These are phyloP conservation scores for Naematelia aurantialba DNA, from an alignment of 768 basidiomycete species.

Conservation along the genomic window DNA sequence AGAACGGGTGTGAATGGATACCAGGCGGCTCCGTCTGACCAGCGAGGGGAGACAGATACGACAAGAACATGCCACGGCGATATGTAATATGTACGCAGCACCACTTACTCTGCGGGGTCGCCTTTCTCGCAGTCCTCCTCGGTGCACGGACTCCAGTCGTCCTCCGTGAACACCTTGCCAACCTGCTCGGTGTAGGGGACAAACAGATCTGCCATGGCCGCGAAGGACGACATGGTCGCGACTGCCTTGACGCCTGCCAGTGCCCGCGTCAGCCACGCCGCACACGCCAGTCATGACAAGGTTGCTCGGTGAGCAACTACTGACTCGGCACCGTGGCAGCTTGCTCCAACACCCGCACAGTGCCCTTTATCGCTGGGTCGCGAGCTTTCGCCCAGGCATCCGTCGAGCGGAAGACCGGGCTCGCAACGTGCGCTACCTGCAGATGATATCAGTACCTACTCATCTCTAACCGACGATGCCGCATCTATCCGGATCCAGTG, in stretches of 20 bases:
- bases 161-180: slow-evolving; percentile 33
- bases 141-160: slow-evolving; percentile 37
- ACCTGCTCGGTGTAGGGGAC: slow-evolving; percentile 18
- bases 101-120: slow-evolving; percentile 20
- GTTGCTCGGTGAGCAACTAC: not conserved
- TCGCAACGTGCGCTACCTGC: slow-evolving; percentile 31
- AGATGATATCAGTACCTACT: not conserved
- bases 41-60: not conserved
- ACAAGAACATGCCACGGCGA: not conserved
- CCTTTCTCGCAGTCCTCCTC: slow-evolving; percentile 27
- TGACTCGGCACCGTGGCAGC: slow-evolving; percentile 31
- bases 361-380: slow-evolving; percentile 35
- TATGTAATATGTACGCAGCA: not conserved
- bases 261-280: not conserved
- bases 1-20: not conserved
- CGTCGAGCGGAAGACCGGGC: slow-evolving; percentile 31
- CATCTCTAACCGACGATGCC: not conserved
- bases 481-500: too few species aligned
- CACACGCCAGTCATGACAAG: not conserved
- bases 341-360: slow-evolving; percentile 29
- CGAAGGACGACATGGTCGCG: slow-evolving; percentile 27
- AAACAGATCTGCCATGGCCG: slow-evolving; percentile 23
- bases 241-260: slow-evolving; percentile 26
- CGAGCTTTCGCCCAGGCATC: slow-evolving; percentile 28
- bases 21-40: not conserved